phyloP scores from a whole-genome alignment of 2,329 filamentous ascomycete species.

The Alternaria hordeiaustralica region DNA sequence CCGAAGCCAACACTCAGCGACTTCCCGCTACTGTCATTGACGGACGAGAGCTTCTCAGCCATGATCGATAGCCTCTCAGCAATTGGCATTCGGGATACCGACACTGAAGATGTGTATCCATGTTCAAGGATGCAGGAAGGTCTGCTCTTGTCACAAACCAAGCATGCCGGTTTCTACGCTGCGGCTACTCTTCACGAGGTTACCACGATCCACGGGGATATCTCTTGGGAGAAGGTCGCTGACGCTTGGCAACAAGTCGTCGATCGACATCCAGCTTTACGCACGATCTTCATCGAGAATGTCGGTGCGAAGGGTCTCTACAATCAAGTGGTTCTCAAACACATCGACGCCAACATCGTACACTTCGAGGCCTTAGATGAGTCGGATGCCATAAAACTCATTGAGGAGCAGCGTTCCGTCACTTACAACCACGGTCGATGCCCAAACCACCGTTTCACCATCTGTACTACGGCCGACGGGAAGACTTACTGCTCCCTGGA shows the following conservation, averaged over 20 bases:
- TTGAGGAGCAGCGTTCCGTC: conserved; percentile 30
- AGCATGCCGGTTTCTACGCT: conserved; percentile 41
- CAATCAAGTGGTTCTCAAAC: conserved; percentile 41
- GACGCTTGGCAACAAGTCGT: conserved; percentile 40
- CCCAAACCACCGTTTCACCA: conserved; percentile 43
- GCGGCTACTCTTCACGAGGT: conserved; percentile 41
- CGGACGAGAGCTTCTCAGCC: conserved; percentile 50
- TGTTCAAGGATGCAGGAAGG: conserved; percentile 45
- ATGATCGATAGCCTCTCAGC: conserved; percentile 50
- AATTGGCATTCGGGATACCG: conserved; percentile 43
- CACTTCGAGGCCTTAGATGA: conserved; percentile 29
- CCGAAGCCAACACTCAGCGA: conserved; percentile 52
- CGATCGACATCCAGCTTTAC: conserved; percentile 36
- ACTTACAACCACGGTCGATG: conserved; percentile 31
- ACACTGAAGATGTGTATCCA: conserved; percentile 51
- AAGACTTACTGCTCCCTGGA: conserved; percentile 39
- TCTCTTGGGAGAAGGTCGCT: conserved; percentile 24
- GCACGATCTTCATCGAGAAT: conserved; percentile 44
- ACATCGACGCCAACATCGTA: conserved; percentile 32
- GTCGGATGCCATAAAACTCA: conserved; percentile 25
- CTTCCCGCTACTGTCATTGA: conserved; percentile 54
- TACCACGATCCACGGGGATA: conserved; percentile 11
- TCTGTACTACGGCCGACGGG: conserved; percentile 31
- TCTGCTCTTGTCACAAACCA: conserved; percentile 39
- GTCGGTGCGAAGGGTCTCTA: conserved; percentile 39